These are phyloP conservation scores for Litchi chinensis DNA, from an alignment of 345 rosid genomes.

Conservation along the genomic window DNA sequence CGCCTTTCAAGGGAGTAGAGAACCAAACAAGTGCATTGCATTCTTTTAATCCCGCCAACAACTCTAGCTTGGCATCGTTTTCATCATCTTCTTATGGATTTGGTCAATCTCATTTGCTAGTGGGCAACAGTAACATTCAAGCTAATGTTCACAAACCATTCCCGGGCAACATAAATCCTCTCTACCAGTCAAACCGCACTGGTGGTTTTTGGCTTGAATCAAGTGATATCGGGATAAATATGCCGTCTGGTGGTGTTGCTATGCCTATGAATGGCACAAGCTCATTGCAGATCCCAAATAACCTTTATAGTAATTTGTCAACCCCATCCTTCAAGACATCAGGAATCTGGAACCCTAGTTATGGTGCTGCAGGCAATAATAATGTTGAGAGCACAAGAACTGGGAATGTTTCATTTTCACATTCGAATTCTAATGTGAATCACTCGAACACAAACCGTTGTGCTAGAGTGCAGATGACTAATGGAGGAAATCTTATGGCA, in stretches of 20 bases:
- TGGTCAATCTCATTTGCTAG: conserved; percentile 19
- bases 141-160: conserved; percentile 8
- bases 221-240: background rate
- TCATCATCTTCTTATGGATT: background rate
- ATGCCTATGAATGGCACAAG: background rate
- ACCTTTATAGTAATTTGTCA: background rate
- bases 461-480: conserved; percentile 17
- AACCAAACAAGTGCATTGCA: conserved; percentile 2
- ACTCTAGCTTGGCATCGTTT: background rate
- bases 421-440: background rate
- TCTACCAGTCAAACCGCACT: conserved; percentile 6
- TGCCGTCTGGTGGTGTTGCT: background rate
- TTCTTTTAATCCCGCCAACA: background rate
- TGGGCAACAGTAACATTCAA: background rate
- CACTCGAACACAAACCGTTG: background rate
- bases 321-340: background rate
- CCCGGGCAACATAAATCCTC: conserved; percentile 8
- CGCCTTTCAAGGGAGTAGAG: background rate
- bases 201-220: background rate
- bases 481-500: conserved; percentile 13
- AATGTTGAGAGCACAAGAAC: conserved; percentile 6
- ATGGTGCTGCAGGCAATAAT: background rate
- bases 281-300: conserved; percentile 8
- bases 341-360: background rate
- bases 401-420: background rate